Percentiles rank a stretch among this genome's conserved stretches.
phyloP scores from a whole-genome alignment of 2,329 filamentous ascomycete species.

The Grosmannia serpens region DNA sequence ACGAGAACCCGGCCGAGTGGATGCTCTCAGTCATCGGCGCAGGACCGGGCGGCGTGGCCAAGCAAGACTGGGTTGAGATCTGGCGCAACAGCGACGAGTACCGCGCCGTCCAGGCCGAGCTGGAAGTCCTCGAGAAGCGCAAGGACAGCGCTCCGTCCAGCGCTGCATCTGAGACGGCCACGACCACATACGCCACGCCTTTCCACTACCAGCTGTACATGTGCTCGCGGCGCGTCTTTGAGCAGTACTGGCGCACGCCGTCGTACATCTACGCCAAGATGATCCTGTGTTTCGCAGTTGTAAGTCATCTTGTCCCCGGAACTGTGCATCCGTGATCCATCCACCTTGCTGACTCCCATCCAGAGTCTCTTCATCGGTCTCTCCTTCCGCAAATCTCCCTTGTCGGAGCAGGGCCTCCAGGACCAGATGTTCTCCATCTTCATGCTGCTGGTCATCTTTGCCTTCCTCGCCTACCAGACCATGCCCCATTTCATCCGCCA shows the following conservation, averaged over 20 bases:
- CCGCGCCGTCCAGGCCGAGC: constrained; percentile 58
- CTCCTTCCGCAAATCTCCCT: constrained; percentile 46
- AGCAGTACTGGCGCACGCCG: constrained; percentile 70
- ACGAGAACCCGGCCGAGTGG: constrained; percentile 74
- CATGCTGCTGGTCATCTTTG: constrained; percentile 51
- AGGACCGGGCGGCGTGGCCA: constrained; percentile 49
- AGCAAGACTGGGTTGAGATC: constrained; percentile 49
- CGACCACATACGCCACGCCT: constrained; percentile 57
- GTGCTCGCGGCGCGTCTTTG: constrained; percentile 54
- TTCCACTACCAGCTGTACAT: constrained; percentile 48
- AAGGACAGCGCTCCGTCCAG: constrained; percentile 9
- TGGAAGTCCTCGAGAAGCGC: constrained; percentile 20
- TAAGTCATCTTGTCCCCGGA: not conserved
- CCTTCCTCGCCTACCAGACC: constrained; percentile 44
- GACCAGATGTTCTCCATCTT: constrained; percentile 50
- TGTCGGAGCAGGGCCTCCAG: constrained; percentile 49
- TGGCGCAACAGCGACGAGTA: constrained; percentile 35
- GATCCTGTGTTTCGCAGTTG: constrained; percentile 31
- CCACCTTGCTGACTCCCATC: constrained; percentile 11
- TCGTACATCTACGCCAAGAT: constrained; percentile 64
- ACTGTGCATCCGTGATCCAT: too few species aligned
- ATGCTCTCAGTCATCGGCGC: constrained; percentile 56
- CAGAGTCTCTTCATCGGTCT: constrained; percentile 51
- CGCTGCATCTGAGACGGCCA: not conserved
- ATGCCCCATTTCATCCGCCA: constrained; percentile 59